These are phyloP conservation scores for Xylariales sp. DNA, from an alignment of 2,329 filamentous ascomycete species.

Conservation along the genomic window DNA sequence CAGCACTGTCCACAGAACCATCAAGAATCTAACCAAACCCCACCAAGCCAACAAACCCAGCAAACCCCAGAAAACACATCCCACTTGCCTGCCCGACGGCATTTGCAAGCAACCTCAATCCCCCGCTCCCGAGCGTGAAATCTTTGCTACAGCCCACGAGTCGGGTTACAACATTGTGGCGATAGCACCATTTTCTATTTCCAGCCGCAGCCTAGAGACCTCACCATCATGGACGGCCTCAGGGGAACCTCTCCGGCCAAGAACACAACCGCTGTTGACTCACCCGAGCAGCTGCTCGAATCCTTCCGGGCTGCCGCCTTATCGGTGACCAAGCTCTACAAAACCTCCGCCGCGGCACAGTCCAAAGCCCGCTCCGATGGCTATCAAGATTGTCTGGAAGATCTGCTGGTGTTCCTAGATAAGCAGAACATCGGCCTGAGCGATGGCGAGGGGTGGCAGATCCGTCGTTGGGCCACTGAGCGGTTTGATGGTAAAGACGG, in stretches of 20 bases:
- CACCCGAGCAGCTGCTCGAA: conserved; percentile 68
- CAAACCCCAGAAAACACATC: too few species aligned
- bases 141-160: too few species aligned
- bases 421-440: conserved; percentile 72
- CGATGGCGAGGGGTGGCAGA: conserved; percentile 69
- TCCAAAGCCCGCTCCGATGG: conserved; percentile 72
- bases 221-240: conserved; percentile 20
- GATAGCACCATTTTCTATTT: too few species aligned
- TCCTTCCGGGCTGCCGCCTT: conserved; percentile 90
- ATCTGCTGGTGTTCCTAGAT: conserved; percentile 81
- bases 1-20: too few species aligned
- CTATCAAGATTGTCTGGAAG: conserved; percentile 91
- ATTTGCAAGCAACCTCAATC: too few species aligned
- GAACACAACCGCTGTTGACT: conserved; percentile 32
- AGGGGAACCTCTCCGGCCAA: conserved; percentile 24
- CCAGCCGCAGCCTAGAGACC: too few species aligned
- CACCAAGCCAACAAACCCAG: too few species aligned
- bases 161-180: too few species aligned
- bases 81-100: too few species aligned
- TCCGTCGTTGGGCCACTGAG: conserved; percentile 64
- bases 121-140: too few species aligned
- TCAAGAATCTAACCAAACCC: too few species aligned
- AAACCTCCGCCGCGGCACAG: conserved; percentile 77
- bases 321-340: conserved; percentile 94
- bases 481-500: conserved; percentile 60